phyloP scores from a whole-genome alignment of 257 asterid genomes.

The Voacanga thouarsii region DNA sequence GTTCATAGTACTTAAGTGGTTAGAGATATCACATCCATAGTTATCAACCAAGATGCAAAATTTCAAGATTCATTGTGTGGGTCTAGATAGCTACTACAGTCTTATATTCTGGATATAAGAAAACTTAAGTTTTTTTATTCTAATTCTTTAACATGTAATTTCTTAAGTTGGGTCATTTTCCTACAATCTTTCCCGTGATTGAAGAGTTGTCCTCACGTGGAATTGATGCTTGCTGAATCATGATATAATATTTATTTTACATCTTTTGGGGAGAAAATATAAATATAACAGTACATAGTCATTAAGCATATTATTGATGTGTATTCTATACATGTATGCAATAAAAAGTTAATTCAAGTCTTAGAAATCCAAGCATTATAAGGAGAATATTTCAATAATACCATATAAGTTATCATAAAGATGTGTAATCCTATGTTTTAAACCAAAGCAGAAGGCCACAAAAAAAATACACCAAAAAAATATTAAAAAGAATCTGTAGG shows the following conservation, averaged over 20 bases:
- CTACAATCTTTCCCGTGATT: background rate
- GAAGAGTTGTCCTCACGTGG: background rate
- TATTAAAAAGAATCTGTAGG: background rate
- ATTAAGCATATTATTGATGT: background rate
- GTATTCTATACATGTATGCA: background rate
- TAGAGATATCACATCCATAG: background rate
- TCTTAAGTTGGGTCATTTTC: no score
- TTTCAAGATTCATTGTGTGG: no score
- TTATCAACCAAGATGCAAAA: no score
- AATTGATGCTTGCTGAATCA: background rate
- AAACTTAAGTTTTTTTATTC: no score
- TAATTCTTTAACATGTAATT: no score
- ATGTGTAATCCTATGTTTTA: background rate
- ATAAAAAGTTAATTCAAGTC: background rate
- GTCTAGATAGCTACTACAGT: no score
- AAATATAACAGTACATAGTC: background rate
- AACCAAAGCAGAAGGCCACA: background rate
- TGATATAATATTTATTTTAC: background rate
- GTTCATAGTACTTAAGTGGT: background rate
- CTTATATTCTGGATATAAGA: no score
- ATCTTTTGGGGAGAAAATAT: background rate
- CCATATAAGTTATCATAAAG: background rate
- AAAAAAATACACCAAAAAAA: background rate
- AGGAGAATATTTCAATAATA: background rate
- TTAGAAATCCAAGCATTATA: background rate